A percentile compares a stretch with the other conserved stretches of the same genome.
These are phyloP conservation scores for Penicillium oxalicum DNA, from an alignment of 2,329 filamentous ascomycete species.

Conservation along the genomic window DNA sequence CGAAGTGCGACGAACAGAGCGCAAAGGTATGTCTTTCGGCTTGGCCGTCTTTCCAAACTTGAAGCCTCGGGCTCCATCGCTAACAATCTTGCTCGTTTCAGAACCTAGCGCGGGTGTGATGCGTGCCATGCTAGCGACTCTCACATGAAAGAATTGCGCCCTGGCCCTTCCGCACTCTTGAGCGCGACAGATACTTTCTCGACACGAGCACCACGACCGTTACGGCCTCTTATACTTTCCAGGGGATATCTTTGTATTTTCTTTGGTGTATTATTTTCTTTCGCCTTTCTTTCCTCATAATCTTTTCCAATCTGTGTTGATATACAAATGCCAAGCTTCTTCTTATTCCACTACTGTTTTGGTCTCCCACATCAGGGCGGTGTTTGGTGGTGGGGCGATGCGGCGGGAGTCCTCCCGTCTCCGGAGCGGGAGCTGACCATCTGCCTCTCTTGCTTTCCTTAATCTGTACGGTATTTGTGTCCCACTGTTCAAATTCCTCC, in stretches of 20 bases:
- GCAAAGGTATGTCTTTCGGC: slow-evolving; percentile 65
- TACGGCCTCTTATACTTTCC: neutral
- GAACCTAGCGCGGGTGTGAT: slow-evolving; percentile 59
- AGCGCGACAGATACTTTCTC: too few species aligned
- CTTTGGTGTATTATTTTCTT: slow-evolving; percentile 8
- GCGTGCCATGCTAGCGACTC: slow-evolving; percentile 64
- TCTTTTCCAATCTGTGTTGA: slow-evolving; percentile 1
- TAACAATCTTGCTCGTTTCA: slow-evolving; percentile 30
- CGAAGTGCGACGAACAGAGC: slow-evolving; percentile 69
- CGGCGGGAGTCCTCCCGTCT: slow-evolving; percentile 14
- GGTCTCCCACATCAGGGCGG: slow-evolving; percentile 20
- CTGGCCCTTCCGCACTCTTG: too few species aligned
- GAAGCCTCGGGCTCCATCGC: neutral
- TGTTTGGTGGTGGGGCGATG: slow-evolving; percentile 22
- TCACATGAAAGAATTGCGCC: slow-evolving; percentile 48
- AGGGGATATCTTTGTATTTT: slow-evolving; percentile 6
- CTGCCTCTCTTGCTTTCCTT: too few species aligned
- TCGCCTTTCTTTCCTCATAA: neutral
- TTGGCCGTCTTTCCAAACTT: neutral
- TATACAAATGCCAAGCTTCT: neutral
- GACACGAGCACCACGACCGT: too few species aligned
- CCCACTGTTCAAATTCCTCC: slow-evolving; percentile 2
- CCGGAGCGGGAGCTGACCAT: slow-evolving; percentile 6
- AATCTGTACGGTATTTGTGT: too few species aligned
- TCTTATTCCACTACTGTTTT: too few species aligned